Conservation (phyloP, 106 monocot species). For the Agapanthus africanus region DNA sequence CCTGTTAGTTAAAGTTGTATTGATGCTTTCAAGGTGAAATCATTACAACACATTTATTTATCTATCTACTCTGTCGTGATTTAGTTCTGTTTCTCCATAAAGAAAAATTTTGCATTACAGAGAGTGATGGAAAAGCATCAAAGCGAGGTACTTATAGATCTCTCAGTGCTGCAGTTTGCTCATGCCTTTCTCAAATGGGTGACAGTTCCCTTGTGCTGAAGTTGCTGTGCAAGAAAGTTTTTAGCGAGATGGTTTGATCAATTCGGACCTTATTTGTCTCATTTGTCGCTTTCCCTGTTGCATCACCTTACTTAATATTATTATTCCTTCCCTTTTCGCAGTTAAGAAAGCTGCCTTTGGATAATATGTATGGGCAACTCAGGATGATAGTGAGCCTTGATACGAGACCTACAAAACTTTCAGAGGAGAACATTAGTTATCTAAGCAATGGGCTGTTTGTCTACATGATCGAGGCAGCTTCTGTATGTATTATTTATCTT, state of each 20-base stretch:
- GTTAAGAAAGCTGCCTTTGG: slow-evolving; percentile 39
- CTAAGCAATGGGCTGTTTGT: slow-evolving; percentile 30
- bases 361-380: slow-evolving; percentile 56
- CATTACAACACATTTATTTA: too few species aligned
- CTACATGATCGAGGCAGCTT: slow-evolving; percentile 50
- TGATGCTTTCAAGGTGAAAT: too few species aligned
- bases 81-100: slow-evolving; percentile 8
- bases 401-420: slow-evolving; percentile 21
- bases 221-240: slow-evolving; percentile 31
- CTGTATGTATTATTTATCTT: slow-evolving; percentile 47
- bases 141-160: slow-evolving; percentile 28
- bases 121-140: slow-evolving; percentile 24
- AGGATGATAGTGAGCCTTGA: slow-evolving; percentile 46
- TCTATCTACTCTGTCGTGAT: too few species aligned
- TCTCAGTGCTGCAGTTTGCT: slow-evolving; percentile 27
- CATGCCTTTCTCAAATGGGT: slow-evolving; percentile 59
- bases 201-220: slow-evolving; percentile 52
- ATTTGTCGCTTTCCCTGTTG: not conserved
- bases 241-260: slow-evolving; percentile 42
- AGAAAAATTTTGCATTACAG: slow-evolving; percentile 21
- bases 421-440: slow-evolving; percentile 23
- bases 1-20: too few species aligned
- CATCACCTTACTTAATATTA: not conserved
- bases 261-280: not conserved
- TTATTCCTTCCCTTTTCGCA: slow-evolving; percentile 19